Evolutionary conservation across 768 basidiomycete species (phyloP), one percentile per base, ranked within the genome.

Genomic region (Hydnomerulius pinastri): DNA sequence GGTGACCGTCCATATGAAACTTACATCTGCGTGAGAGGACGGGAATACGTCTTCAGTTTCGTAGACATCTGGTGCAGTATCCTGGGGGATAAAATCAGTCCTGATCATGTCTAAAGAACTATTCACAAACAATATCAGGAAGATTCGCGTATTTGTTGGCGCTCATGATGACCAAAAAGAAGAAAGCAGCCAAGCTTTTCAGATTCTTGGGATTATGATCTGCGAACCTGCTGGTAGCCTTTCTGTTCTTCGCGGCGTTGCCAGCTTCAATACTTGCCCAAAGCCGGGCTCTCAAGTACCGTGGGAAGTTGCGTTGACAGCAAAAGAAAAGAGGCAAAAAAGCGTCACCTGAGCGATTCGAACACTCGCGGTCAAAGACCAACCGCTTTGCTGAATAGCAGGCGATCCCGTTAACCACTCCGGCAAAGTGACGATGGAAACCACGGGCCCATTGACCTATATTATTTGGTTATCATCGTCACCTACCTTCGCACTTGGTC

Each of bases 381-480:
- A 75, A 72, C 71, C 72, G 73, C 73, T 74, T 20, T 24, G 48
- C 52, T 53, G 39, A n/a, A 38, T 85, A 85, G 82, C 83, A 85
- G 84, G 83, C 81, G 79, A 83, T 82, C 81, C 82, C 82, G 83
- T 88, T 90, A 89, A 90, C 87, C 87, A 90, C 88, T 90, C 87
- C 87, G 87, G 87, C 87, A 90, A 90, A 88, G 87, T 87, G 85
- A 87, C 85, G 30, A 51, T 83, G 81, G 80, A 79, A 83, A 80
- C n/a, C n/a, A 80, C 80, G 77, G 80, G 81, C 80, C 80, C 80
- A 80, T 86, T 87, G 86, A 87, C 85, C 85, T 86, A n/a, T n/a
- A n/a, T n/a, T n/a, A n/a, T n/a, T n/a, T n/a, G n/a, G n/a, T n/a
- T n/a, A n/a, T n/a, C n/a, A n/a, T n/a, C n/a, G n/a, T n/a, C n/a